Conservation (phyloP, 768 basidiomycete genomes). For the Lentinula aciculospora region DNA sequence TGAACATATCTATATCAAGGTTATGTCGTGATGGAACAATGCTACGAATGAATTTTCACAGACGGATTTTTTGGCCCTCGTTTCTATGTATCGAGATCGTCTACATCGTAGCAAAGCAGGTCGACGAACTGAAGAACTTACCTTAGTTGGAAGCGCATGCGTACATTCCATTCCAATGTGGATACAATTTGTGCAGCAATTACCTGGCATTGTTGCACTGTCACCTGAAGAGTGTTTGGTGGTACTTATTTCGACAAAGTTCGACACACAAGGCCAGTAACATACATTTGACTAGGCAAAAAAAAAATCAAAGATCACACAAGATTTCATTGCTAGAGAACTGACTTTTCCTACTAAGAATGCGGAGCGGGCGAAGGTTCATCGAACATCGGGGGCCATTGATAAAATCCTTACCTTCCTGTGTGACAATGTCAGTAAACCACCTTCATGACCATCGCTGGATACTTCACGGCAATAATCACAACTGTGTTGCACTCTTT, state of each 20-base stretch:
- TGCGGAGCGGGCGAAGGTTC: neutral
- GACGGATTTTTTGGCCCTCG: slow-evolving; percentile 2
- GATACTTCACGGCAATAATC: slow-evolving; percentile 32
- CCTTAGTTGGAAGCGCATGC: slow-evolving; percentile 51
- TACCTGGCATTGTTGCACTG: slow-evolving; percentile 52
- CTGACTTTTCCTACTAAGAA: slow-evolving; percentile 30
- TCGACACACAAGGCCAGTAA: neutral
- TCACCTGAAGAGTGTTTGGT: slow-evolving; percentile 33
- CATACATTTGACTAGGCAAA: slow-evolving; percentile 1
- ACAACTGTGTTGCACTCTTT: slow-evolving; percentile 36
- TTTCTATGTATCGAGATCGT: neutral
- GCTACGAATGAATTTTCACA: neutral
- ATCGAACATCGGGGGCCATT: too few species aligned
- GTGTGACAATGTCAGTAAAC: neutral
- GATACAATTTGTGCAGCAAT: slow-evolving; percentile 53
- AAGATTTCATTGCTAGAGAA: neutral
- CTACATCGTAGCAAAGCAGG: neutral
- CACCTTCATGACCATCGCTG: too few species aligned
- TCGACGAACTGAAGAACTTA: slow-evolving; percentile 17
- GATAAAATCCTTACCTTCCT: slow-evolving; percentile 1
- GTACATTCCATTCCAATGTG: slow-evolving; percentile 43
- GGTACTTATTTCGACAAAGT: neutral
- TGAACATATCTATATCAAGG: slow-evolving; percentile 27
- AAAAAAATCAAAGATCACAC: neutral
- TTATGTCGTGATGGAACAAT: neutral